Base-by-base conservation (phyloP, 2,329 filamentous ascomycete genomes). In the Arthrobotrys pseudoclavata region DNA sequence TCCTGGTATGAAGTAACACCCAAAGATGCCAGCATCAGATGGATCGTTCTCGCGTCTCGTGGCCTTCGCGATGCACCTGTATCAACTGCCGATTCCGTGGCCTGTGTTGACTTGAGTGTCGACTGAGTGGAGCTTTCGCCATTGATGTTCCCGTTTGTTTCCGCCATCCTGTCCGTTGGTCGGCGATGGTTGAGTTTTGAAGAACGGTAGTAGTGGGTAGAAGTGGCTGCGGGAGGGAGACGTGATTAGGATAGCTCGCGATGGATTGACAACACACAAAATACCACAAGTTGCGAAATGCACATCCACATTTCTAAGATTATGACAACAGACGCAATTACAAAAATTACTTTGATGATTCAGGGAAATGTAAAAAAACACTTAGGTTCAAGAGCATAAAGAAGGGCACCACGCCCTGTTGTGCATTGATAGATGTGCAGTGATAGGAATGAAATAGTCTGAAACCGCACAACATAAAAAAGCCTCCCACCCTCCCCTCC, bases 1-100 rank as follows among this genome's bases (percentile, higher is more conserved):
- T 91, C 89, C 83, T 95, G 92, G 86, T 93, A 96, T 47, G 90
- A 87, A 3, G 91, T 90, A 9, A 95, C 92, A 82, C 92, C 92
- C 81, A 94, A 91, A 6, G 91, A 91, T 20, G 90, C 91, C 60
- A 96, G 89, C 63, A 96, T 88, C 18, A 94, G 89, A 84, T 95
- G 92, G 81, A 96, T 89, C 13, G 93, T 89, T 81, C 92, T 90
- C 15, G 91, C 89, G 83, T 96, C 92, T 84, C 92, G 91, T 0
- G 92, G 92, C 3, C 91, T 89, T 62, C 86, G 85, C 50, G 84
- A 82, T 42, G 80, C 79, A 48, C 83, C 83, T 52, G 83, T 82
- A 77, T 84, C 83, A 13, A 72, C 53, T n/a, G 42, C 45, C 18
- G 79, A 61, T 26, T 80, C 79, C 18, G 66, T 62, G n/a, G 48